phyloP scores from a whole-genome alignment of 768 basidiomycete genomes.

The Lenzites betulinus region DNA sequence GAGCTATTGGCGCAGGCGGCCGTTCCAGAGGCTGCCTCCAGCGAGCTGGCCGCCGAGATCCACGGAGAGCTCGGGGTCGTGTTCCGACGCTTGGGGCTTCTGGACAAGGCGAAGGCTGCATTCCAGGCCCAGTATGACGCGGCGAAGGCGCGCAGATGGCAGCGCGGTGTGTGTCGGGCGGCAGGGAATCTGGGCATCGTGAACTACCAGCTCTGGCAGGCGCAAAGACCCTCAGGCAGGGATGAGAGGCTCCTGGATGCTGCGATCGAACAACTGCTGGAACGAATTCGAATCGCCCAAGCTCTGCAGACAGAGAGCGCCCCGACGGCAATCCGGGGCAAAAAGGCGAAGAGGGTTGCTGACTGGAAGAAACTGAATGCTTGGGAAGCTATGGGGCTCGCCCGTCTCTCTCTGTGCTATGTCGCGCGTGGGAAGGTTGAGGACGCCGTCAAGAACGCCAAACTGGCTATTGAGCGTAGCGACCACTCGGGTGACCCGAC shows the following conservation, averaged over 20 bases:
- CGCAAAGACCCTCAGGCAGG: too few relatives aligned
- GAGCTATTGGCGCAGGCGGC: not conserved
- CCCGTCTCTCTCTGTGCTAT: not conserved
- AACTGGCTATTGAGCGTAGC: not conserved
- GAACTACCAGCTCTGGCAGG: not conserved
- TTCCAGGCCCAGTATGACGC: not conserved
- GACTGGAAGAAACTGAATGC: not conserved
- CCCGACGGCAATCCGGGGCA: too few relatives aligned
- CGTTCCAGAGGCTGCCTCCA: not conserved
- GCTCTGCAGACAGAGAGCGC: too few relatives aligned
- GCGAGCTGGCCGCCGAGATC: not conserved
- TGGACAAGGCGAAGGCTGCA: not conserved
- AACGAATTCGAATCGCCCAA: not conserved
- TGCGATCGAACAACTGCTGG: not conserved
- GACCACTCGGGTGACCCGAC: not conserved
- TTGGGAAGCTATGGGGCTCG: not conserved
- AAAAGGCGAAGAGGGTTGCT: not conserved
- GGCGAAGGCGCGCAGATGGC: not conserved
- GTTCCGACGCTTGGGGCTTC: not conserved
- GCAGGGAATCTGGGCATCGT: not conserved
- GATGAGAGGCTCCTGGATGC: not conserved
- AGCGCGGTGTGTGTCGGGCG: not conserved
- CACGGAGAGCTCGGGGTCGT: not conserved
- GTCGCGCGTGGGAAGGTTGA: not conserved
- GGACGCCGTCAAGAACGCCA: not conserved